Conservation (phyloP, 495 filamentous ascomycete genomes). For the Venustampulla echinocandica region DNA sequence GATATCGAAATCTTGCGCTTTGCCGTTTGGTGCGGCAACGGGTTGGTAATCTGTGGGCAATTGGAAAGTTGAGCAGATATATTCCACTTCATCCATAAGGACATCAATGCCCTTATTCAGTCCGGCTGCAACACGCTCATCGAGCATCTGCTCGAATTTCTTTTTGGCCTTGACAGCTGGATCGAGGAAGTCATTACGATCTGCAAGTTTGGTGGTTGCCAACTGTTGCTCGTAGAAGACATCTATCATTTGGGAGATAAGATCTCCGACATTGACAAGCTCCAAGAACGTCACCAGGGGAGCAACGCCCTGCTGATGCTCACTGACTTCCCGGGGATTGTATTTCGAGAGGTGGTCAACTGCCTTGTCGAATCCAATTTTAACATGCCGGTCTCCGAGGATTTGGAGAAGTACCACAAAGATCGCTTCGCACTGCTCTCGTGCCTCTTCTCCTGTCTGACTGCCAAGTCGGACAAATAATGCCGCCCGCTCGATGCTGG, state of each 20-base stretch:
- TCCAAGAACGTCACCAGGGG: constrained; percentile 95
- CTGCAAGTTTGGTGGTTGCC: constrained; percentile 68
- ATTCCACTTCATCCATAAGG: constrained; percentile 96
- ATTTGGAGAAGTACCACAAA: constrained; percentile 79
- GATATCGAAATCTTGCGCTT: constrained; percentile 53
- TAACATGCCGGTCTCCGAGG: constrained; percentile 79
- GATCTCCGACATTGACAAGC: constrained; percentile 93
- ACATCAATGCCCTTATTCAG: constrained; percentile 97
- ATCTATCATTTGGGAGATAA: constrained; percentile 98
- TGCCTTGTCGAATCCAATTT: constrained; percentile 82
- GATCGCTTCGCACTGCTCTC: constrained; percentile 82
- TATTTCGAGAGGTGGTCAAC: constrained; percentile 87
- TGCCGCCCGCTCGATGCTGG: constrained; percentile 75
- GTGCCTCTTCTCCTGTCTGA: constrained; percentile 71
- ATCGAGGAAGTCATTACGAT: constrained; percentile 90
- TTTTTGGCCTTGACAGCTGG: constrained; percentile 92
- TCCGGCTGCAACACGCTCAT: constrained; percentile 92
- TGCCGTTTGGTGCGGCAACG: constrained; percentile 23
- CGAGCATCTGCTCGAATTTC: constrained; percentile 97
- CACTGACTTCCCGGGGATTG: constrained; percentile 75
- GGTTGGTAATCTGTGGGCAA: constrained; percentile 87
- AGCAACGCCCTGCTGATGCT: constrained; percentile 64
- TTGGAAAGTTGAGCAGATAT: constrained; percentile 84
- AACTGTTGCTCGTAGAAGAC: constrained; percentile 98
- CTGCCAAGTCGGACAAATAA: constrained; percentile 72